Base-by-base conservation (phyloP, 345 rosid genomes). In the Heritiera littoralis region DNA sequence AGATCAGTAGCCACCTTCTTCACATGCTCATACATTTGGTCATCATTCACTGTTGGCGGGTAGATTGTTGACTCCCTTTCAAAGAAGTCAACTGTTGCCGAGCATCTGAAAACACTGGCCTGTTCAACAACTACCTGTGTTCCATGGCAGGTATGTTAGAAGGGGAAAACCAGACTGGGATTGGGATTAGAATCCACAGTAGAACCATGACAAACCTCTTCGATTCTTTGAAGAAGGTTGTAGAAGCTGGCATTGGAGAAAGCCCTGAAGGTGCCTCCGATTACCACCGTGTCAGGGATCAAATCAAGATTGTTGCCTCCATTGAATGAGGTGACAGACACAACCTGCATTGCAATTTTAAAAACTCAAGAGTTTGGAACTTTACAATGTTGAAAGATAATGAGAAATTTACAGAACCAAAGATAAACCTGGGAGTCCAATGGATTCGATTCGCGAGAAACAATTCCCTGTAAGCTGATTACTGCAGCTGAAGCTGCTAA, bases 361-460 rank as follows among this genome's bases (percentile, higher is more conserved):
- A 55, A 55, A 40, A 30, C 75, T 45, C 58, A 18, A 49, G 3
- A 13, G 41, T 32, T 32, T 9, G 17, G 12, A 61, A 73, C 3
- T 14, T 15, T 9, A 1, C 14, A 38, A 6, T n/a, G 51, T 55
- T 15, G 12, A 32, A 15, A 40, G 41, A 48, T 9, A 1, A 49
- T 7, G 40, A 2, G 69, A 8, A 45, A 18, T 2, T 2, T 63
- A 58, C 45, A 4, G 69, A 56, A 15, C 28, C 2, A 8, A 41
- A 54, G 23, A 75, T 55, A 35, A 5, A 91, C 97, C 89, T 92
- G 95, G 5, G 98, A 84, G 41, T 94, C 98, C n/a, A 94, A 74
- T 15, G 98, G 98, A 74, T 89, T 90, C 4, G 95, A 92, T 88
- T 94, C 97, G 3, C 96, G 94, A 28, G 98, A 94, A 9, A 94